A percentile compares a stretch with the other conserved stretches of the same genome.
Evolutionary conservation across 768 basidiomycete genomes (phyloP).

Genomic region (Paxillus ammoniavirescens): DNA sequence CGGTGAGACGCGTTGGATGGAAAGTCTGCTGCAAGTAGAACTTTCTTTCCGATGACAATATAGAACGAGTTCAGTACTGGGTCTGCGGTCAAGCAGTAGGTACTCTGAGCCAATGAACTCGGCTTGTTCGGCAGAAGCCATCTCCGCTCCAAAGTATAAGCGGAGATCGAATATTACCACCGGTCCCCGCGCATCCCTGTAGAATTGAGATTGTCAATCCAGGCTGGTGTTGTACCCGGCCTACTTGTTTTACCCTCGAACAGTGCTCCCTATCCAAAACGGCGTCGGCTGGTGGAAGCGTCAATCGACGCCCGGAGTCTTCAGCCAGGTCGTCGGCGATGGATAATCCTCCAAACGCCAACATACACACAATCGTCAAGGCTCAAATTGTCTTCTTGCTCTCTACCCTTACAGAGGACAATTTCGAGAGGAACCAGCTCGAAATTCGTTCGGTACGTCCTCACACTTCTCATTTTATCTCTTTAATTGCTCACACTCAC

Average conservation of each 20-base stretch:
- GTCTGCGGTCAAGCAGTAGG: too few relatives aligned
- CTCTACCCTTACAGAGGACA: constrained; percentile 94
- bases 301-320: constrained; percentile 70
- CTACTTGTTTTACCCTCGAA: constrained; percentile 34
- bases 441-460: constrained; percentile 90
- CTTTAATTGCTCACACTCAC: constrained; percentile 13
- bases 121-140: too few relatives aligned
- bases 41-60: too few relatives aligned
- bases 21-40: too few relatives aligned
- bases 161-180: constrained; percentile 19
- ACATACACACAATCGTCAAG: constrained; percentile 91
- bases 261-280: constrained; percentile 46
- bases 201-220: constrained; percentile 20
- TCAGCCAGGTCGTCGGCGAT: constrained; percentile 77
- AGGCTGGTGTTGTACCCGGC: constrained; percentile 33
- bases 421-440: constrained; percentile 89
- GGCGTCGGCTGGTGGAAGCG: constrained; percentile 69
- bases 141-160: too few relatives aligned
- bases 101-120: too few relatives aligned
- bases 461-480: constrained; percentile 7
- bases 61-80: too few relatives aligned
- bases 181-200: constrained; percentile 15
- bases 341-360: constrained; percentile 82
- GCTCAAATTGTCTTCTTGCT: constrained; percentile 98
- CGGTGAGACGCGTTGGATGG: too few relatives aligned